Conservation (phyloP, 2,329 filamentous ascomycete genomes). For the Berkeleyomyces rouxiae region DNA sequence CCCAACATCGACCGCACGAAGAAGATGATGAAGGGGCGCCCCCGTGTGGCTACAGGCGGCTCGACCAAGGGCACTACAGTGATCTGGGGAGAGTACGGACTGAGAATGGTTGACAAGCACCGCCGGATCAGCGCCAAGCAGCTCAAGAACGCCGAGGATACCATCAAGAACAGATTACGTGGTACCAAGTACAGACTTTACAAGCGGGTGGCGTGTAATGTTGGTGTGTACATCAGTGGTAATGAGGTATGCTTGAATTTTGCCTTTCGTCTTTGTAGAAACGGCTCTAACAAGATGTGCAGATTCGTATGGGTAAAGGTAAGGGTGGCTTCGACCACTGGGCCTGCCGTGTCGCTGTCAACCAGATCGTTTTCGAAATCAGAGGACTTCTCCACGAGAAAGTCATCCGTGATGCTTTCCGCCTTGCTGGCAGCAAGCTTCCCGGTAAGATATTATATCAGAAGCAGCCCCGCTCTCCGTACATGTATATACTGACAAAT, state of each 20-base stretch:
- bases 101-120: constrained; percentile 87
- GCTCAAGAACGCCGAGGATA: constrained; percentile 81
- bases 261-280: neutral
- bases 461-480: neutral
- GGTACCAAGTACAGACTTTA: constrained; percentile 88
- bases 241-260: constrained; percentile 52
- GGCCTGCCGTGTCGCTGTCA: constrained; percentile 79
- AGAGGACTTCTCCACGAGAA: constrained; percentile 89
- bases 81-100: constrained; percentile 87
- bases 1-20: constrained; percentile 60
- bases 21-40: constrained; percentile 82
- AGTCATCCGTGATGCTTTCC: constrained; percentile 81
- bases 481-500: constrained; percentile 15
- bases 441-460: constrained; percentile 45
- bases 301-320: constrained; percentile 96
- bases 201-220: constrained; percentile 77
- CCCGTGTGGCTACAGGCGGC: constrained; percentile 77
- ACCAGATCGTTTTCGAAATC: constrained; percentile 81
- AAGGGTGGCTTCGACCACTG: constrained; percentile 96
- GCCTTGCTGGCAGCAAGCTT: constrained; percentile 85
- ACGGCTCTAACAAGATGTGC: constrained; percentile 13
- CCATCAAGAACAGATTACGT: constrained; percentile 73
- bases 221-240: constrained; percentile 87
- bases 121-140: constrained; percentile 75
- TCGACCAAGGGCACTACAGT: constrained; percentile 87